Evolutionary conservation across 108 stramenopile genomes (phyloP).

Genomic region (Mediolabrus comicus): DNA sequence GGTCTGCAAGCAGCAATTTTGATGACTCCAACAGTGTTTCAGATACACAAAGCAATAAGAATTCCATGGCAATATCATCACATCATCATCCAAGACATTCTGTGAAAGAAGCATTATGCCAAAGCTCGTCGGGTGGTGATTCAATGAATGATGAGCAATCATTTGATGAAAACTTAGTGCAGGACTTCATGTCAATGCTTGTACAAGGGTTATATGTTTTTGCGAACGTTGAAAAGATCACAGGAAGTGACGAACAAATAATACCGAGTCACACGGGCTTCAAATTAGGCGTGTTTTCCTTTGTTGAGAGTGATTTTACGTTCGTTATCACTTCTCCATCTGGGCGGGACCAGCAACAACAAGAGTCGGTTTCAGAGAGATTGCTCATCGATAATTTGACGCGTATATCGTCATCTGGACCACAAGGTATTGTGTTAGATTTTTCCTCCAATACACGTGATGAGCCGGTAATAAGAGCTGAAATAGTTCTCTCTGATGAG

Average conservation of each 20-base stretch:
- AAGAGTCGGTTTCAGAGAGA: not conserved
- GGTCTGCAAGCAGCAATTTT: not conserved
- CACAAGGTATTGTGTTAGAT: slow-evolving; percentile 30
- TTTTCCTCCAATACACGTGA: not conserved
- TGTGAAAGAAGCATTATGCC: slow-evolving; percentile 30
- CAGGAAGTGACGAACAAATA: not conserved
- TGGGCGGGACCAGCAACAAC: not conserved
- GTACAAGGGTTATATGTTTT: slow-evolving; percentile 42
- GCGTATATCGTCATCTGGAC: not conserved
- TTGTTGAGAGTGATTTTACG: slow-evolving; percentile 3
- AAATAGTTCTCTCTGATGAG: slow-evolving; percentile 45
- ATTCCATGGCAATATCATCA: slow-evolving; percentile 4
- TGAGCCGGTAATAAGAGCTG: slow-evolving; percentile 8
- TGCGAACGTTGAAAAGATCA: slow-evolving; percentile 16
- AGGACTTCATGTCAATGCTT: slow-evolving; percentile 37
- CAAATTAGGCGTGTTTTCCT: slow-evolving; percentile 40
- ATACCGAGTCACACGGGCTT: too few species aligned
- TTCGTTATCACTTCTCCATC: slow-evolving; percentile 31
- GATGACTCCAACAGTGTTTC: not conserved
- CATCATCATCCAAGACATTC: slow-evolving; percentile 23
- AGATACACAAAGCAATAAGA: not conserved
- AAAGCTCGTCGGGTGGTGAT: slow-evolving; percentile 11
- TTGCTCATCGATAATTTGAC: slow-evolving; percentile 4
- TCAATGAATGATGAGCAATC: slow-evolving; percentile 11
- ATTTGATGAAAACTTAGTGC: slow-evolving; percentile 18